These are phyloP conservation scores for Yarrowia sp. DNA, from an alignment of 805 yeast species.

Conservation along the genomic window DNA sequence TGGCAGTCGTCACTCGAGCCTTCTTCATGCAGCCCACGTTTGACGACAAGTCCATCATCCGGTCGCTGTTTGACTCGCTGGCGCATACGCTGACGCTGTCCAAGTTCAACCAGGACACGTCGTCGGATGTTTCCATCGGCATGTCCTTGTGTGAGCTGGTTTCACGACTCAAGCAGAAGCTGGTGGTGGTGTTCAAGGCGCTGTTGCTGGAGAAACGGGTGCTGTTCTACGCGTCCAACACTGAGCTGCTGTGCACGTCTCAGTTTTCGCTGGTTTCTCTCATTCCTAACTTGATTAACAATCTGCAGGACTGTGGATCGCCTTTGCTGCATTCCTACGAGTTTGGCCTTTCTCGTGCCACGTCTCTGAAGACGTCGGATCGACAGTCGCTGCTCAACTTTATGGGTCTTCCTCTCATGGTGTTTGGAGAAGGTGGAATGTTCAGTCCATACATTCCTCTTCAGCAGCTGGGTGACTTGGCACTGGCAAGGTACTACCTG, in stretches of 20 bases:
- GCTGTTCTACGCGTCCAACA: conserved; percentile 72
- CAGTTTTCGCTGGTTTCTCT: conserved; percentile 82
- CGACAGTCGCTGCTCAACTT: conserved; percentile 72
- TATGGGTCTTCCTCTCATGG: conserved; percentile 82
- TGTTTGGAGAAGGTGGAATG: conserved; percentile 81
- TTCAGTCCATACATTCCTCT: conserved; percentile 93
- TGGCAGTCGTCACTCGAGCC: conserved; percentile 83
- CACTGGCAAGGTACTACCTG: conserved; percentile 59
- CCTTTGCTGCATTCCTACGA: conserved; percentile 62
- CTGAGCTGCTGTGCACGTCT: conserved; percentile 74
- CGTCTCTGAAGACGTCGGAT: conserved; percentile 72
- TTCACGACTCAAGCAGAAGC: conserved; percentile 54
- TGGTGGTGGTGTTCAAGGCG: conserved; percentile 70
- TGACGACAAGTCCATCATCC: conserved; percentile 63
- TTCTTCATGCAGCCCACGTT: conserved; percentile 81
- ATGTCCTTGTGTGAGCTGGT: conserved; percentile 67
- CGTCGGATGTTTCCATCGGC: conserved; percentile 68
- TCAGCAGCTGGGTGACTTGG: conserved; percentile 80
- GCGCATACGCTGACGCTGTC: conserved; percentile 38
- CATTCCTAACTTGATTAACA: conserved; percentile 74
- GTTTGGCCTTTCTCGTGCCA: conserved; percentile 53
- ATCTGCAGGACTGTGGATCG: conserved; percentile 74
- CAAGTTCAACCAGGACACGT: conserved; percentile 41
- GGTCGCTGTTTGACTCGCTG: conserved; percentile 64
- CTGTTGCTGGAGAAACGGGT: conserved; percentile 71